Conservation (phyloP, 352 stramenopile genomes). For the Globisporangium cystogenes region DNA sequence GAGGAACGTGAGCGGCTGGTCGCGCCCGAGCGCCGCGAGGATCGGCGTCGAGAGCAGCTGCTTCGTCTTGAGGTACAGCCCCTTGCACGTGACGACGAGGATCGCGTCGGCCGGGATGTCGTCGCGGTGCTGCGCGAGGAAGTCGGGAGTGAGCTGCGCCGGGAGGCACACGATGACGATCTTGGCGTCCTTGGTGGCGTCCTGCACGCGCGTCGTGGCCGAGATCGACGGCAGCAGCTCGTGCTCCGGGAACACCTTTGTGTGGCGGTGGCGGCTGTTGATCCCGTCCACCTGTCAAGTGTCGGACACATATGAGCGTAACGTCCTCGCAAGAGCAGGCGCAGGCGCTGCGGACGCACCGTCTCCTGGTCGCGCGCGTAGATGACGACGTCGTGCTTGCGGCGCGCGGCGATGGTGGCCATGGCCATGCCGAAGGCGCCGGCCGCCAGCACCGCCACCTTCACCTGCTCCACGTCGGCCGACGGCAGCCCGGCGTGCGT, state of each 20-base stretch:
- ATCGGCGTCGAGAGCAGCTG: constrained; percentile 96
- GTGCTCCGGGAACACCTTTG: constrained; percentile 89
- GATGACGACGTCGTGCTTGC: constrained; percentile 89
- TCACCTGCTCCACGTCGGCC: constrained; percentile 70
- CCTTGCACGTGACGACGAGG: constrained; percentile 94
- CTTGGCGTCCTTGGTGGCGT: constrained; percentile 84
- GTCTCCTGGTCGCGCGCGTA: constrained; percentile 83
- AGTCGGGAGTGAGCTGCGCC: constrained; percentile 92
- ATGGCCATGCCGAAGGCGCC: constrained; percentile 97
- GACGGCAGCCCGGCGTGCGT: constrained; percentile 69
- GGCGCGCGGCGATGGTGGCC: constrained; percentile 86
- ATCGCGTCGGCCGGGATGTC: constrained; percentile 87
- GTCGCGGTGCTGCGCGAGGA: constrained; percentile 82
- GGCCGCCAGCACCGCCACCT: constrained; percentile 88
- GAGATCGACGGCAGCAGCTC: constrained; percentile 73
- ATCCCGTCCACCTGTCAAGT: constrained; percentile 88
- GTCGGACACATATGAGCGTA: no score
- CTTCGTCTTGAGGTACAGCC: constrained; percentile 93
- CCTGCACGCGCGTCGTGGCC: constrained; percentile 86
- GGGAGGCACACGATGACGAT: constrained; percentile 96
- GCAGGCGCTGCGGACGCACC: no score
- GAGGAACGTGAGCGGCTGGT: constrained; percentile 95
- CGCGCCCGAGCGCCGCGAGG: constrained; percentile 82
- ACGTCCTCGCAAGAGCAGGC: no score
- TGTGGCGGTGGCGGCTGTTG: constrained; percentile 90